These are phyloP conservation scores for Clonostachys rhizophaga DNA, from an alignment of 2,329 filamentous ascomycete genomes.

Conservation along the genomic window DNA sequence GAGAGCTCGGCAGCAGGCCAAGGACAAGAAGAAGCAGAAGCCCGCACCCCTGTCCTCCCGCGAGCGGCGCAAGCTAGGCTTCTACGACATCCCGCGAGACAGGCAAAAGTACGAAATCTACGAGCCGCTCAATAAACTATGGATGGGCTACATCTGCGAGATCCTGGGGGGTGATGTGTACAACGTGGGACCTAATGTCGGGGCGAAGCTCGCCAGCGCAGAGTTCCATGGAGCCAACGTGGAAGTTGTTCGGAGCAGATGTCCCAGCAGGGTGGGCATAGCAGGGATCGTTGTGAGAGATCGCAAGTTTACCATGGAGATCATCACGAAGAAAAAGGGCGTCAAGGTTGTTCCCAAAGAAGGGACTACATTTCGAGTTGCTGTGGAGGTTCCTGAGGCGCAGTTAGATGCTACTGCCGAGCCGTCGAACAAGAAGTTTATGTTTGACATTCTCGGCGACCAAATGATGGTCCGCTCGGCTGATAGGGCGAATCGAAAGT, in stretches of 20 bases:
- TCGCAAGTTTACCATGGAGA: constrained; percentile 78
- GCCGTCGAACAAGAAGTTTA: constrained; percentile 32
- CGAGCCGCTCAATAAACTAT: constrained; percentile 70
- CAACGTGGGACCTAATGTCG: constrained; percentile 51
- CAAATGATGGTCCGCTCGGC: constrained; percentile 80
- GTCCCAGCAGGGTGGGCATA: constrained; percentile 76
- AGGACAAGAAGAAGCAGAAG: constrained; percentile 41
- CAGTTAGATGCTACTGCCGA: neutral
- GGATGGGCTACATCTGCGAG: constrained; percentile 82
- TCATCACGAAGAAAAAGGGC: constrained; percentile 68
- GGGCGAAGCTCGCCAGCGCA: constrained; percentile 74
- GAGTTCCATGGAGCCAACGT: constrained; percentile 87
- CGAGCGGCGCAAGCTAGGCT: constrained; percentile 66
- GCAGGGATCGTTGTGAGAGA: constrained; percentile 87
- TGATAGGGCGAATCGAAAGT: constrained; percentile 86
- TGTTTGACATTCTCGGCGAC: constrained; percentile 81
- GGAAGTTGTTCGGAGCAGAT: constrained; percentile 77
- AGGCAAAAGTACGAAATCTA: constrained; percentile 67
- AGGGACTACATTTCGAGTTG: constrained; percentile 77
- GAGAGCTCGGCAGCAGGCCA: constrained; percentile 39
- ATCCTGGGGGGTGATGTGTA: constrained; percentile 61
- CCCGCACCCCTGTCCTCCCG: constrained; percentile 73
- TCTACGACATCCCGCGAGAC: constrained; percentile 69
- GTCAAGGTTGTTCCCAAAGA: constrained; percentile 86
- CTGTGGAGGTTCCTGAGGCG: constrained; percentile 46